Conservation (phyloP, 257 asterid species). For the Perilla frutescens region DNA sequence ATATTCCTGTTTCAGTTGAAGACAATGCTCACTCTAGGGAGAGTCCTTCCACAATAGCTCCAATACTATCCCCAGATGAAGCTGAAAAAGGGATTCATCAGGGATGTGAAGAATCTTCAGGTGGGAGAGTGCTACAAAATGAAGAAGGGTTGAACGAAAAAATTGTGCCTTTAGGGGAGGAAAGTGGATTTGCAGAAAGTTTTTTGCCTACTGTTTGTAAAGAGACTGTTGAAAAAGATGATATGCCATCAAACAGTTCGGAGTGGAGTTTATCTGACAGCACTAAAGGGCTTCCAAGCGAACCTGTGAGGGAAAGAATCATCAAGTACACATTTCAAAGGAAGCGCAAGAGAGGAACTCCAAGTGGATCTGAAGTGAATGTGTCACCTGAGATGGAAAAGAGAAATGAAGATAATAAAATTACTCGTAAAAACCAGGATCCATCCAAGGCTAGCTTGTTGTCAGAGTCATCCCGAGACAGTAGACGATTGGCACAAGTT, state of each 20-base stretch:
- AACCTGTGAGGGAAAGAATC: conserved; percentile 51
- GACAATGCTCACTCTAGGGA: conserved; percentile 27
- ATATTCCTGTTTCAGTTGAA: conserved; percentile 32
- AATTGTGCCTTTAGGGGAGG: conserved; percentile 37
- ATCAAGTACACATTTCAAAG: conserved; percentile 82
- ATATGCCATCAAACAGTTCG: conserved; percentile 15
- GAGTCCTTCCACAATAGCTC: conserved; percentile 30
- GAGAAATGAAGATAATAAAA: conserved; percentile 35
- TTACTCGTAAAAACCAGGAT: conserved; percentile 35
- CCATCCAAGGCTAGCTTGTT: conserved; percentile 43
- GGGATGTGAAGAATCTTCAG: conserved; percentile 36
- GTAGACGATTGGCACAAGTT: conserved; percentile 64
- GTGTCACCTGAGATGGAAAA: conserved; percentile 41
- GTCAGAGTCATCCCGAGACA: conserved; percentile 59
- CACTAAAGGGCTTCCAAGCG: conserved; percentile 34
- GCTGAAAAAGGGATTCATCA: conserved; percentile 35
- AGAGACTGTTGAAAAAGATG: conserved; percentile 42
- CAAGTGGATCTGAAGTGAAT: conserved; percentile 43
- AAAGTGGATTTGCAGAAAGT: conserved; percentile 41
- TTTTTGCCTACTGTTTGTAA: conserved; percentile 34
- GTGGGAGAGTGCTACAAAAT: conserved; percentile 23
- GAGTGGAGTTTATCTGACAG: conserved; percentile 32
- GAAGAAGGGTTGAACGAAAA: conserved; percentile 38
- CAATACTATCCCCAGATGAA: conserved; percentile 33
- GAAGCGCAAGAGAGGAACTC: conserved; percentile 69